phyloP scores from a whole-genome alignment of 2,329 filamentous ascomycete genomes.

The Colletotrichum sansevieriae region DNA sequence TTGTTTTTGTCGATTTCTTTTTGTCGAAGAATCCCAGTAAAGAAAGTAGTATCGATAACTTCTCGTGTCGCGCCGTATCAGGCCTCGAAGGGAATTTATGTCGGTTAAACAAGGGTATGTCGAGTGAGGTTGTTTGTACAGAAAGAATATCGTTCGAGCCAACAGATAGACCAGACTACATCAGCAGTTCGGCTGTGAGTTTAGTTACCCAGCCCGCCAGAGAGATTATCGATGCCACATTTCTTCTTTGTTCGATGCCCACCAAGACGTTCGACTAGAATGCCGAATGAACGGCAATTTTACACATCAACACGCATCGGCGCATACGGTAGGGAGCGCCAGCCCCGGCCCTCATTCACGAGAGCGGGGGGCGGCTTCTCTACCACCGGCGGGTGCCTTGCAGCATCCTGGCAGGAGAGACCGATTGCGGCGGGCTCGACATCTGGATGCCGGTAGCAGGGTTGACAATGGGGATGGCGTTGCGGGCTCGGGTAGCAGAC shows the following conservation, averaged over 20 bases:
- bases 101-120: slow-evolving; percentile 56
- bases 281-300: slow-evolving; percentile 54
- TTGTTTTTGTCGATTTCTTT: slow-evolving; percentile 39
- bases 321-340: slow-evolving; percentile 53
- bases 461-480: slow-evolving; percentile 98
- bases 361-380: slow-evolving; percentile 51
- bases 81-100: slow-evolving; percentile 44
- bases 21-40: slow-evolving; percentile 44
- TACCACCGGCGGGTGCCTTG: slow-evolving; percentile 70
- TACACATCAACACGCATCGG: slow-evolving; percentile 53
- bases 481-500: slow-evolving; percentile 87
- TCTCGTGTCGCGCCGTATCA: slow-evolving; percentile 55
- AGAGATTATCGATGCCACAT: slow-evolving; percentile 58
- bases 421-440: slow-evolving; percentile 85
- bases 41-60: slow-evolving; percentile 61
- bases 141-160: slow-evolving; percentile 45
- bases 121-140: slow-evolving; percentile 65
- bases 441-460: slow-evolving; percentile 90
- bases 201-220: slow-evolving; percentile 55
- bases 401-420: slow-evolving; percentile 73
- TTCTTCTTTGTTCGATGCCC: slow-evolving; percentile 57
- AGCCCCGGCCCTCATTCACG: slow-evolving; percentile 49
- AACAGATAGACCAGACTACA: slow-evolving; percentile 49
- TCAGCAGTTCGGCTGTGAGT: slow-evolving; percentile 45
- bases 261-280: slow-evolving; percentile 60